phyloP scores from a whole-genome alignment of 805 yeast species.

The Starmerella floricola region DNA sequence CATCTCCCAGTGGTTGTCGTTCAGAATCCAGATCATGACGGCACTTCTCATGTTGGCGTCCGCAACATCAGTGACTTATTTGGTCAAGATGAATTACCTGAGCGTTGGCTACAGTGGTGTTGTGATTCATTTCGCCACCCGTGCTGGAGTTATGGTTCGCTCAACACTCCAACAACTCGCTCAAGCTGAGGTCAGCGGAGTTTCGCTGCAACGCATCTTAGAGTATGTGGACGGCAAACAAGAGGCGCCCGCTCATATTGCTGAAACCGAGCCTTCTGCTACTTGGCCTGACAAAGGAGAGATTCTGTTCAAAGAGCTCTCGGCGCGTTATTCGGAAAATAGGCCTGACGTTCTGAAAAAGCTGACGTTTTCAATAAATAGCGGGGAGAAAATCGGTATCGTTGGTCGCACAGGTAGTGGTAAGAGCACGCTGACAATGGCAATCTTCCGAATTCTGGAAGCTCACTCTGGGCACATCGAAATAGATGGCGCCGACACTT shows the following conservation, averaged over 20 bases:
- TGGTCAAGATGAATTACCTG: conserved; percentile 46
- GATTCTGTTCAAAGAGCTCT: conserved; percentile 55
- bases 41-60: conserved; percentile 69
- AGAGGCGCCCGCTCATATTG: conserved; percentile 74
- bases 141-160: conserved; percentile 72
- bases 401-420: conserved; percentile 98
- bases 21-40: conserved; percentile 73
- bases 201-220: conserved; percentile 69
- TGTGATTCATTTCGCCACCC: conserved; percentile 73
- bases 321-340: conserved; percentile 68
- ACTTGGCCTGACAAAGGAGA: conserved; percentile 67
- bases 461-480: conserved; percentile 51
- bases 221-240: conserved; percentile 65
- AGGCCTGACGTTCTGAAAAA: conserved; percentile 66
- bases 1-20: conserved; percentile 87
- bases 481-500: conserved; percentile 62
- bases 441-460: conserved; percentile 76
- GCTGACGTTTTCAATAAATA: conserved; percentile 48
- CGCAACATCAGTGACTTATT: conserved; percentile 57
- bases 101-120: conserved; percentile 84
- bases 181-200: conserved; percentile 85
- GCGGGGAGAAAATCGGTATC: conserved; percentile 79
- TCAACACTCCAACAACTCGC: conserved; percentile 91
- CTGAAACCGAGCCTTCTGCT: conserved; percentile 51
- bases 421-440: conserved; percentile 70